Evolutionary conservation across 2,329 filamentous ascomycete genomes (phyloP).

Genomic region (Paramyrothecium roridum): DNA sequence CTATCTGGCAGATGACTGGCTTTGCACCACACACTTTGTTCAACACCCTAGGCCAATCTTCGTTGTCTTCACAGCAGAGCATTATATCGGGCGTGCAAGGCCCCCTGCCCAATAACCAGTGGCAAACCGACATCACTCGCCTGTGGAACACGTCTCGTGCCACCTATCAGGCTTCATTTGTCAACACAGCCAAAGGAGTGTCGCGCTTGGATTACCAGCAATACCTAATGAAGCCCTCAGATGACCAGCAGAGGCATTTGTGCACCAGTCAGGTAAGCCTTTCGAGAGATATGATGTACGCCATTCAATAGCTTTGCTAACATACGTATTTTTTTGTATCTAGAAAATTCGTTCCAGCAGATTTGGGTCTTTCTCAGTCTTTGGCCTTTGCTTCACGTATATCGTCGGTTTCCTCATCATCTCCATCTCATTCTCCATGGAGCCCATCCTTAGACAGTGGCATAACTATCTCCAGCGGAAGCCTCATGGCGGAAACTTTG

Average conservation of each 20-base stretch:
- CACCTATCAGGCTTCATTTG: neutral
- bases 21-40: neutral
- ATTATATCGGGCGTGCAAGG: neutral
- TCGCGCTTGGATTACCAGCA: neutral
- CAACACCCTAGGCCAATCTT: neutral
- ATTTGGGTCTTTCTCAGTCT: neutral
- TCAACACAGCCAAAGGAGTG: neutral
- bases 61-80: neutral
- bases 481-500: too few species aligned
- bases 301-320: too few species aligned
- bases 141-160: neutral
- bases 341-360: neutral
- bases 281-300: too few species aligned
- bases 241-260: neutral
- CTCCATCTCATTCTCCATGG: neutral
- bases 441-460: neutral
- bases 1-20: neutral
- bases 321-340: neutral
- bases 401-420: neutral
- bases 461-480: neutral
- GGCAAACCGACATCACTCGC: neutral
- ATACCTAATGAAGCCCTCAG: neutral
- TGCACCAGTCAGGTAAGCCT: neutral
- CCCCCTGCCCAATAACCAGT: neutral
- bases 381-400: neutral